Conservation (phyloP, 441 rosid species). For the Corymbia citriodora region DNA sequence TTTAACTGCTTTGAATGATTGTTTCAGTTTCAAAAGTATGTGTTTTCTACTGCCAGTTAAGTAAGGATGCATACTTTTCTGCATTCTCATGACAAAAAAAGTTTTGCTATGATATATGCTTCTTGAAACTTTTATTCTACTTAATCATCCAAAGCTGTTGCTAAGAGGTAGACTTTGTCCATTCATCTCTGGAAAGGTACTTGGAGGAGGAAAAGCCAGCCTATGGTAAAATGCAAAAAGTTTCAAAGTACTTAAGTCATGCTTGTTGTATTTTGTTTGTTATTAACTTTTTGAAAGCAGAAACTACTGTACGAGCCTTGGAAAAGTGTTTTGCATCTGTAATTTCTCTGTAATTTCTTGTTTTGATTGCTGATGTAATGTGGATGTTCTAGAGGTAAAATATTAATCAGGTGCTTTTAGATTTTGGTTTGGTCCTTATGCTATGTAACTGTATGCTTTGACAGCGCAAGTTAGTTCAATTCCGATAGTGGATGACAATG, state of each 20-base stretch:
- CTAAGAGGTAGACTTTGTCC: constrained; percentile 3
- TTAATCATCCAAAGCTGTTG: neutral
- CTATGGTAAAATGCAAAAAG: neutral
- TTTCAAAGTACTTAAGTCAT: neutral
- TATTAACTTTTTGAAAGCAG: neutral
- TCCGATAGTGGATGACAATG: constrained; percentile 95
- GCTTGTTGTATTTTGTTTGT: neutral
- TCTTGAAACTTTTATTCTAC: neutral
- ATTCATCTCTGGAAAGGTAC: neutral
- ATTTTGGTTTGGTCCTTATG: neutral
- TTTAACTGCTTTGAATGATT: neutral
- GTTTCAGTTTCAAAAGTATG: neutral
- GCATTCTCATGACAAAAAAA: neutral
- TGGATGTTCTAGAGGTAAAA: neutral
- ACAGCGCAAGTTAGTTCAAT: constrained; percentile 95
- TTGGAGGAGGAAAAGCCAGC: neutral
- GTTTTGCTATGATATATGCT: neutral
- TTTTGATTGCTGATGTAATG: neutral
- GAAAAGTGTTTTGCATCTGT: neutral
- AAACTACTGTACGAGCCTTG: neutral
- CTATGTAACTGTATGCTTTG: constrained; percentile 5
- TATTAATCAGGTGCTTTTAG: neutral
- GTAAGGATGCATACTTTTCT: neutral
- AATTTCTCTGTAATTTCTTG: neutral
- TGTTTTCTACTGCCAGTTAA: neutral